Percentiles rank a stretch among this genome's conserved stretches.
These are phyloP conservation scores for Paraphoma chrysanthemicola DNA, from an alignment of 2,329 filamentous ascomycete genomes.

Conservation along the genomic window DNA sequence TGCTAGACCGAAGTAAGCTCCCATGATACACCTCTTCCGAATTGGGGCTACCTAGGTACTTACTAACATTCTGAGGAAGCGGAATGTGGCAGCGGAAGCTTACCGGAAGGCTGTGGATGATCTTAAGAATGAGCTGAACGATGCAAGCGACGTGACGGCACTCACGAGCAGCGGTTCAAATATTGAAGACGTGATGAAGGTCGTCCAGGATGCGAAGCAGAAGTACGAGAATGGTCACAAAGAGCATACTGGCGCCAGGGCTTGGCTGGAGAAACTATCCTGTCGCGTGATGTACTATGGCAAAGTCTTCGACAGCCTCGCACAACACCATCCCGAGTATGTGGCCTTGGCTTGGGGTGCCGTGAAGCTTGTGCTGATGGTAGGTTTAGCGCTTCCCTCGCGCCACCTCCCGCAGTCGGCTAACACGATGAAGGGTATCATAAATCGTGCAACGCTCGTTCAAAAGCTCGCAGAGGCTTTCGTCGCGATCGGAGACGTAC, in stretches of 20 bases:
- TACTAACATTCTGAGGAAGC: neutral
- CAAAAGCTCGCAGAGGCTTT: constrained; percentile 12
- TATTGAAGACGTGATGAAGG: neutral
- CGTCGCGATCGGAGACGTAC: constrained; percentile 10
- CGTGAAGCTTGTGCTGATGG: constrained; percentile 30
- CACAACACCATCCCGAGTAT: constrained; percentile 42
- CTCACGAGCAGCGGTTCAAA: neutral
- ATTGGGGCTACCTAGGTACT: too few species aligned
- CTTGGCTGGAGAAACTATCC: constrained; percentile 3
- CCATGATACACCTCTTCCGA: too few species aligned
- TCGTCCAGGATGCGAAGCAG: neutral
- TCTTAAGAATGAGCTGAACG: neutral
- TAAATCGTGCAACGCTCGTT: constrained; percentile 8
- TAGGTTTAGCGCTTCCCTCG: neutral
- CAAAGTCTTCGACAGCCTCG: constrained; percentile 29
- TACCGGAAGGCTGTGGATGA: neutral
- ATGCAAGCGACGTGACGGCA: neutral
- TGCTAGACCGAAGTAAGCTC: too few species aligned
- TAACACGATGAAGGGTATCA: constrained; percentile 8
- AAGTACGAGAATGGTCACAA: neutral
- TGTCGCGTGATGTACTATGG: constrained; percentile 21
- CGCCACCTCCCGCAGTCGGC: constrained; percentile 5
- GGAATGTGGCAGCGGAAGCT: neutral
- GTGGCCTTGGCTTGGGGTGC: constrained; percentile 38
- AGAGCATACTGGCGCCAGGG: neutral